Percentiles rank a stretch among this genome's conserved stretches.
Evolutionary conservation across 179 eudicot genomes (phyloP).

Genomic region (Corrigiola litoralis): DNA sequence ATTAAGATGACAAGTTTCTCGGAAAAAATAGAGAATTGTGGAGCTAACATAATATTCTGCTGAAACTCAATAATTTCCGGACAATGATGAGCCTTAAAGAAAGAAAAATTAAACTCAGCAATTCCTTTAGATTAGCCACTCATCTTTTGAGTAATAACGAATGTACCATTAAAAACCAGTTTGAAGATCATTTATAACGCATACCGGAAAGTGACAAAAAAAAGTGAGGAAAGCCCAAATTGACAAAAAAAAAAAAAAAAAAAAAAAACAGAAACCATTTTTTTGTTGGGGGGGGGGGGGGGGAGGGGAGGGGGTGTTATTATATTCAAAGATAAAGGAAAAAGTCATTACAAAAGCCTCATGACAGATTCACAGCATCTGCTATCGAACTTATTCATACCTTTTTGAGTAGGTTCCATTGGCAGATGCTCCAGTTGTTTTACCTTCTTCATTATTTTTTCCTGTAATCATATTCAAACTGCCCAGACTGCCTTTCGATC

Average conservation of each 20-base stretch:
- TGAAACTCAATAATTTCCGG: too few species aligned
- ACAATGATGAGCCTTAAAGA: too few species aligned
- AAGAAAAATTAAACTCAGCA: too few species aligned
- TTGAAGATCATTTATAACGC: background rate
- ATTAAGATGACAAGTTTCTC: too few species aligned
- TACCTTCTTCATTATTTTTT: constrained; percentile 60
- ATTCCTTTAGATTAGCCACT: background rate
- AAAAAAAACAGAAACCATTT: background rate
- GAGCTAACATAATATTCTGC: too few species aligned
- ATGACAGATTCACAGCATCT: background rate
- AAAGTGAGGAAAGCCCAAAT: too few species aligned
- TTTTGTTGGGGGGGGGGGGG: too few species aligned
- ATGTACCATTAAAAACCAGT: background rate
- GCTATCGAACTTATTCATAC: constrained; percentile 26
- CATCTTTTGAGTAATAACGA: background rate
- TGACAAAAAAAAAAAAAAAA: background rate
- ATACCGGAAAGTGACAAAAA: background rate
- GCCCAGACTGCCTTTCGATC: constrained; percentile 93
- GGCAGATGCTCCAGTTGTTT: constrained; percentile 58
- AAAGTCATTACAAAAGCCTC: too few species aligned
- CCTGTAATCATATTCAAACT: constrained; percentile 95
- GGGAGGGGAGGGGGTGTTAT: too few species aligned
- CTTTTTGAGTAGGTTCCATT: constrained; percentile 85
- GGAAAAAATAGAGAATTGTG: too few species aligned
- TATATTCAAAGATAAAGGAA: too few species aligned